Conservation (phyloP, 345 rosid genomes). For the Citrus sp. region DNA sequence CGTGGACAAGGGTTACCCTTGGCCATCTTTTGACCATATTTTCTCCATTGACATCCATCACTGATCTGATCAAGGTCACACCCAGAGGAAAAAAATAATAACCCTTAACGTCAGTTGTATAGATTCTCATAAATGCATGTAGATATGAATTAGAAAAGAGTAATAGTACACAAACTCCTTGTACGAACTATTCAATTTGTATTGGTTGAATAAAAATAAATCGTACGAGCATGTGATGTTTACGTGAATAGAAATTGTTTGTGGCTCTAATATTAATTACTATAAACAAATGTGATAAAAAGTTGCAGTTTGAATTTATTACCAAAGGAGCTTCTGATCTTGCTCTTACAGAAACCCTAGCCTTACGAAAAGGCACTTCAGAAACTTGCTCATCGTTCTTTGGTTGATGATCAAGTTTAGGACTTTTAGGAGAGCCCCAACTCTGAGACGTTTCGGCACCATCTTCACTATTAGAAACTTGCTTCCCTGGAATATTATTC, state of each 20-base stretch:
- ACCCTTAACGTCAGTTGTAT: not conserved
- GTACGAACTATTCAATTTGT: no score
- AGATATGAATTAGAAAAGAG: no score
- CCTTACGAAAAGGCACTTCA: constrained; percentile 51
- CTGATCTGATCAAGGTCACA: constrained; percentile 42
- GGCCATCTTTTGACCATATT: constrained; percentile 90
- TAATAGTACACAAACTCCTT: no score
- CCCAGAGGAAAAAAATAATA: not conserved
- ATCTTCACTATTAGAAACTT: constrained; percentile 19
- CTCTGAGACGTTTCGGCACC: constrained; percentile 38
- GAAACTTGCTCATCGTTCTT: constrained; percentile 40
- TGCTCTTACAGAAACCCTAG: constrained; percentile 52
- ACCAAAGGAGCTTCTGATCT: constrained; percentile 60
- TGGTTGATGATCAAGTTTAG: constrained; percentile 44
- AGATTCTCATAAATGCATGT: not conserved
- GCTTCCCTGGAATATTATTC: constrained; percentile 14
- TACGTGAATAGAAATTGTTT: no score
- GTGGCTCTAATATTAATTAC: no score
- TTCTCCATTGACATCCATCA: constrained; percentile 97
- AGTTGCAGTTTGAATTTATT: not conserved
- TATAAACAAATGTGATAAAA: no score
- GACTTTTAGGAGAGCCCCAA: constrained; percentile 46
- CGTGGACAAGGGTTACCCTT: constrained; percentile 91
- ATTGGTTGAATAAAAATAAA: no score
- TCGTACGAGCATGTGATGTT: no score